Evolutionary conservation across 2,329 filamentous ascomycete species (phyloP).

Genomic region (Diaporthe batatas): DNA sequence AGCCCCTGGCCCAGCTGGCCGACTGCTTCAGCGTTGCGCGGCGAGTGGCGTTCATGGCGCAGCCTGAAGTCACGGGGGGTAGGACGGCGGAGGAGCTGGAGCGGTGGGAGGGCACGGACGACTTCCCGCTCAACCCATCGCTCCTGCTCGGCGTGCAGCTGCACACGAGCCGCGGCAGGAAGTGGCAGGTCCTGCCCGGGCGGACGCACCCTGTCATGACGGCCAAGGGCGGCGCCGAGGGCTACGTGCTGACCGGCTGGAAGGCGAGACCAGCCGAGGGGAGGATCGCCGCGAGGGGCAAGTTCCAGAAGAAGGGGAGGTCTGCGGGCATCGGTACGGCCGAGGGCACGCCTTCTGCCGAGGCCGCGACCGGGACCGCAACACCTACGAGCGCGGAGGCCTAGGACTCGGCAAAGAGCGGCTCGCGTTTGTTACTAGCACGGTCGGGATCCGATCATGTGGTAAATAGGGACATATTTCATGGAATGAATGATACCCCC

Average conservation of each 20-base stretch:
- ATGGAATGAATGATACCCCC: constrained; percentile 40
- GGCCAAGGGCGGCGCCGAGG: constrained; percentile 86
- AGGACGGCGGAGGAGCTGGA: constrained; percentile 64
- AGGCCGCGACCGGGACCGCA: constrained; percentile 29
- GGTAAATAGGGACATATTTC: constrained; percentile 30
- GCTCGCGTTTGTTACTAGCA: background rate
- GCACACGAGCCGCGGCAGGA: constrained; percentile 82
- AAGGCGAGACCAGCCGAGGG: constrained; percentile 84
- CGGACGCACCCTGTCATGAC: constrained; percentile 97
- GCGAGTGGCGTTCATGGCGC: constrained; percentile 76
- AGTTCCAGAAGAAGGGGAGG: constrained; percentile 73
- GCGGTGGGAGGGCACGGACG: constrained; percentile 71
- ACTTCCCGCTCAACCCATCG: constrained; percentile 91
- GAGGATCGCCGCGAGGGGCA: constrained; percentile 85
- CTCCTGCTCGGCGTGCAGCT: constrained; percentile 83
- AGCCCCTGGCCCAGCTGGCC: constrained; percentile 81
- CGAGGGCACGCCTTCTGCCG: constrained; percentile 38
- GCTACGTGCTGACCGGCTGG: constrained; percentile 88
- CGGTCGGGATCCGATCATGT: background rate
- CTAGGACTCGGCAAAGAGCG: background rate
- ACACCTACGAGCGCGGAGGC: constrained; percentile 17
- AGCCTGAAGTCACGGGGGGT: constrained; percentile 61
- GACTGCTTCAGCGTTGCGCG: constrained; percentile 88
- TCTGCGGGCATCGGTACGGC: constrained; percentile 32
- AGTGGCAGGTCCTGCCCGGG: constrained; percentile 93